Base-by-base conservation (phyloP, 116 monocot species). In the Iris pallida region DNA sequence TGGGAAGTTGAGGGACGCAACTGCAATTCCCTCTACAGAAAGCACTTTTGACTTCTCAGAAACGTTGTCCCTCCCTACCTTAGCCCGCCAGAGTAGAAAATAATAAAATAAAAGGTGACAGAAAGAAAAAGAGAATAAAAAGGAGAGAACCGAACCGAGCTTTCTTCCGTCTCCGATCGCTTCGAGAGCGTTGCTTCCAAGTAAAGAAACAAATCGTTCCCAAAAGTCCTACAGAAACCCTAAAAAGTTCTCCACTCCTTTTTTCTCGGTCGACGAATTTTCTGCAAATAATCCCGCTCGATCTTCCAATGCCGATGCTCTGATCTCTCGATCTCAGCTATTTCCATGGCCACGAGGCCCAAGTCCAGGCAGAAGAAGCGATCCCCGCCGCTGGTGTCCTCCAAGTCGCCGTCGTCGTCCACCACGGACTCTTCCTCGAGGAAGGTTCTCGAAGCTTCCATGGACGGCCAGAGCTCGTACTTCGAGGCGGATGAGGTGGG, bases 401-500 rank as follows among this genome's bases (percentile, higher is more conserved):
- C 68, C 64, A 76, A 65, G 68, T 57, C 61, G 0, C 63, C 13
- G 20, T 87, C 87, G 51, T 74, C 90, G 8, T 83, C 85, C 10
- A 83, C 90, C 9, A 89, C 87, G 59, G 79, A 81, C 7, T 82
- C 93, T 54, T 84, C 79, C 9, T 76, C 82, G 47, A 30, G 76
- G 75, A 81, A 58, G 68, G 40, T 64, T 61, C 78, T 73, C 45
- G 89, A 78, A 57, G 57, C 72, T 10, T 69, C 80, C 4, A 53
- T 68, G 52, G 93, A 93, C 51, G 79, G 75, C 49, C 93, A 73
- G 75, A 72, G 70, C 73, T 86, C 93, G 71, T 66, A 47, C 45
- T 45, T 71, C 45, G 80, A 80, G 20, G 68, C 57, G 12, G 90
- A 79, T 64, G 68, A 53, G 12, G 90, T 77, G 68, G 80, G 71